Evolutionary conservation across 257 asterid species (phyloP).

Genomic region (Vinca minor): DNA sequence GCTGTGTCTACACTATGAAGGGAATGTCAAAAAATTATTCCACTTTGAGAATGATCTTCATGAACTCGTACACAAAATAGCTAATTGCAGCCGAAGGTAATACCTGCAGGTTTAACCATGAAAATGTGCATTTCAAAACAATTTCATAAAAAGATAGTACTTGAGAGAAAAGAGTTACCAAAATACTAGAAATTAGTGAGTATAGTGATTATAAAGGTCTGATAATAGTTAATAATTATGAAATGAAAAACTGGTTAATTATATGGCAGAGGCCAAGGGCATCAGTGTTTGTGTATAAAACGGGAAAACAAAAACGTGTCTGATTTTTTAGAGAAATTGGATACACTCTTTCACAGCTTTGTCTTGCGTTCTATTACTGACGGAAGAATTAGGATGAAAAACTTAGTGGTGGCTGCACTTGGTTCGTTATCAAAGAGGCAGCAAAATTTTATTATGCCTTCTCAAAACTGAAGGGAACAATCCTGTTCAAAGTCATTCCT

Average conservation of each 20-base stretch:
- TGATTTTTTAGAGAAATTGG: not conserved
- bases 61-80: conserved; percentile 85
- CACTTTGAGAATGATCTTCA: conserved; percentile 85
- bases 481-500: not conserved
- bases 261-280: not conserved
- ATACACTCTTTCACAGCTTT: not conserved
- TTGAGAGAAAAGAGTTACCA: not conserved
- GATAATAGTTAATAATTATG: not conserved
- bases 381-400: not conserved
- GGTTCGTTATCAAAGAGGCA: not conserved
- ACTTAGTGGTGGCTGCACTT: not conserved
- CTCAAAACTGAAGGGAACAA: not conserved
- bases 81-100: conserved; percentile 93
- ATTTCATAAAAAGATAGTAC: not conserved
- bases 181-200: not conserved
- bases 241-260: not conserved
- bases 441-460: not conserved
- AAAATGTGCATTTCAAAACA: conserved; percentile 1
- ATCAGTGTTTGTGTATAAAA: not conserved
- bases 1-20: conserved; percentile 7
- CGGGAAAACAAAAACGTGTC: not conserved
- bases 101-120: conserved; percentile 45
- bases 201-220: not conserved
- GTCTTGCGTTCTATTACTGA: not conserved
- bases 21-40: conserved; percentile 33